Percentiles rank a stretch among this genome's conserved stretches.
Evolutionary conservation across 2,329 filamentous ascomycete genomes (phyloP).

Genomic region (Cephalotrichum gorgonifer): DNA sequence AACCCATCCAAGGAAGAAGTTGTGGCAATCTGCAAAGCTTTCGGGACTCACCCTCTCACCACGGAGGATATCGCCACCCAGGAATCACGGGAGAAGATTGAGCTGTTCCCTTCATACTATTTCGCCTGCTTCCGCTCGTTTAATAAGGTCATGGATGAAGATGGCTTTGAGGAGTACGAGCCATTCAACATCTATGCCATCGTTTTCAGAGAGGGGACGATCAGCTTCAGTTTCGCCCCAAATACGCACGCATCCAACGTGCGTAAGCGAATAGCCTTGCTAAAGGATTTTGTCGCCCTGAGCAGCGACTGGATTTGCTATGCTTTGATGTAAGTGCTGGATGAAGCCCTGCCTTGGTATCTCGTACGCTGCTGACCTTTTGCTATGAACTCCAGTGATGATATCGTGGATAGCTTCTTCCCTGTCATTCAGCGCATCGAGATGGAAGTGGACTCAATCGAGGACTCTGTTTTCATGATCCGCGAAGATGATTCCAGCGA

Average conservation of each 20-base stretch:
- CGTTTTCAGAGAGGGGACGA: conserved; percentile 87
- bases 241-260: conserved; percentile 85
- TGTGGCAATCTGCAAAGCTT: conserved; percentile 80
- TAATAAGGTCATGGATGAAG: conserved; percentile 64
- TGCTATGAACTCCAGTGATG: conserved; percentile 47
- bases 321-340: conserved; percentile 68
- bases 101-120: conserved; percentile 95
- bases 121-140: conserved; percentile 97
- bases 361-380: not conserved
- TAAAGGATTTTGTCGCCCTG: conserved; percentile 90
- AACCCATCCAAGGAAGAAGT: conserved; percentile 85
- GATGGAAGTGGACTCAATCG: conserved; percentile 79
- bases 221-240: conserved; percentile 87
- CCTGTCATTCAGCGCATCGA: conserved; percentile 84
- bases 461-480: conserved; percentile 90
- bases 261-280: conserved; percentile 77
- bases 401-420: conserved; percentile 94
- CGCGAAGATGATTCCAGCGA: conserved; percentile 80
- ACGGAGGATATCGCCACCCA: conserved; percentile 94
- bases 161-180: conserved; percentile 74
- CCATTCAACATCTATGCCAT: conserved; percentile 95
- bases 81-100: conserved; percentile 95
- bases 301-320: conserved; percentile 99
- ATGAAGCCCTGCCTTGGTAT: not conserved
- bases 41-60: conserved; percentile 89